phyloP scores from a whole-genome alignment of 2,329 filamentous ascomycete genomes.

The Cladobotryum mycophilum region DNA sequence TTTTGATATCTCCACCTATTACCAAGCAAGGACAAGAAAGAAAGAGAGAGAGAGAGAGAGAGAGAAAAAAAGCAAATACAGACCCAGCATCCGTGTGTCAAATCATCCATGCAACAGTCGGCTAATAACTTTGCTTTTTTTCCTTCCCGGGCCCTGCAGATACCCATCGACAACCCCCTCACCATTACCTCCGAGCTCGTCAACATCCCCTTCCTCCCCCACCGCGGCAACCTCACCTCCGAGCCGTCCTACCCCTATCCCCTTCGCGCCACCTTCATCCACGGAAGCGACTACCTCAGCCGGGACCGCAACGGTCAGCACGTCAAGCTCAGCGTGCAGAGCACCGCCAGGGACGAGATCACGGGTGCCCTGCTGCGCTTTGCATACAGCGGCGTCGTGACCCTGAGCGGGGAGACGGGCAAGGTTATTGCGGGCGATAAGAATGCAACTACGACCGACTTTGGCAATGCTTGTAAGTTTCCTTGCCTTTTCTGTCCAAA shows the following conservation, averaged over 20 bases:
- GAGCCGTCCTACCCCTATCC: constrained; percentile 29
- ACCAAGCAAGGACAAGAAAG: too few species aligned
- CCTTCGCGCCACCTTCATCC: constrained; percentile 31
- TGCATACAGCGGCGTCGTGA: constrained; percentile 34
- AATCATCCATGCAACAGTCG: too few species aligned
- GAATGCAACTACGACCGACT: constrained; percentile 22
- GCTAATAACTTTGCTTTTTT: too few species aligned
- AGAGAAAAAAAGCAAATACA: too few species aligned
- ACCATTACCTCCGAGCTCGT: constrained; percentile 26
- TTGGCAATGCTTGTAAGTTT: background rate
- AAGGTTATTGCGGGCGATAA: constrained; percentile 17
- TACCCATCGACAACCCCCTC: constrained; percentile 29
- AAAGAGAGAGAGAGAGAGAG: too few species aligned
- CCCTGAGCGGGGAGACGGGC: constrained; percentile 15
- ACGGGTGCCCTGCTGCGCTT: constrained; percentile 29
- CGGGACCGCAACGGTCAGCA: constrained; percentile 31
- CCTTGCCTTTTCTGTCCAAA: background rate
- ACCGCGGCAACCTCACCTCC: constrained; percentile 28
- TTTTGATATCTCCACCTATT: too few species aligned
- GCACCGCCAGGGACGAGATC: constrained; percentile 24
- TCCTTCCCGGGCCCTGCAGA: constrained; percentile 13
- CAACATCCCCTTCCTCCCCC: constrained; percentile 27
- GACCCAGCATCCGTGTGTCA: too few species aligned
- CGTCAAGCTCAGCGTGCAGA: constrained; percentile 33
- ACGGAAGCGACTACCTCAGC: constrained; percentile 35